Evolutionary conservation across 1,284 basidiomycete genomes (phyloP).

Genomic region (Trichosporon sp.): DNA sequence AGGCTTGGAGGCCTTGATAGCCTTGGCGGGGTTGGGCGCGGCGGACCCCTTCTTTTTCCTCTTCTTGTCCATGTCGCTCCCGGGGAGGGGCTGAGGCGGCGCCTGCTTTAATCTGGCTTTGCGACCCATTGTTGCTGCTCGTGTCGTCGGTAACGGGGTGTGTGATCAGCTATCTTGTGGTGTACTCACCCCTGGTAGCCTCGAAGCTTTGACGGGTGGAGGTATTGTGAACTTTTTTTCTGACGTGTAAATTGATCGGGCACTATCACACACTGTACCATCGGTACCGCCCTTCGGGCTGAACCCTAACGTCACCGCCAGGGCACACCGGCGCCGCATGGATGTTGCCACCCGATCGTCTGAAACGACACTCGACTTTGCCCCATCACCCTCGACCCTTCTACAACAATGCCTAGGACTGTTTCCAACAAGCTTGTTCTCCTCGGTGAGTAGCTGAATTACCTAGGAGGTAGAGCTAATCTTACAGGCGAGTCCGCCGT

Average conservation of each 20-base stretch:
- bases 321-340: neutral
- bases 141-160: neutral
- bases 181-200: neutral
- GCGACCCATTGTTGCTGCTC: slow-evolving; percentile 61
- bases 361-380: neutral
- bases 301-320: slow-evolving; percentile 1
- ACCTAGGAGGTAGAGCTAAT: neutral
- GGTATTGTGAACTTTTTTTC: neutral
- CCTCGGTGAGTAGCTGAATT: slow-evolving; percentile 58
- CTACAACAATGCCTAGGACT: slow-evolving; percentile 37
- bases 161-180: neutral
- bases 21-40: slow-evolving; percentile 28
- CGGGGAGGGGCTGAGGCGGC: slow-evolving; percentile 61
- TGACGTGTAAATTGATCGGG: neutral
- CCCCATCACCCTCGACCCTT: neutral
- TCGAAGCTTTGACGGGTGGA: neutral
- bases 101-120: slow-evolving; percentile 87
- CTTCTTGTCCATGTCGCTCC: slow-evolving; percentile 32
- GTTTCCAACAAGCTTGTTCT: slow-evolving; percentile 71
- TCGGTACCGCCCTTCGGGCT: neutral
- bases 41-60: slow-evolving; percentile 36
- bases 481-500: slow-evolving; percentile 86
- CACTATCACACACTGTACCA: slow-evolving; percentile 5
- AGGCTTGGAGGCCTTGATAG: slow-evolving; percentile 21
- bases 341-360: slow-evolving; percentile 15